Percentiles rank a stretch among this genome's conserved stretches.
These are phyloP conservation scores for Ophiostoma pallidulum DNA, from an alignment of 2,329 filamentous ascomycete species.

Conservation along the genomic window DNA sequence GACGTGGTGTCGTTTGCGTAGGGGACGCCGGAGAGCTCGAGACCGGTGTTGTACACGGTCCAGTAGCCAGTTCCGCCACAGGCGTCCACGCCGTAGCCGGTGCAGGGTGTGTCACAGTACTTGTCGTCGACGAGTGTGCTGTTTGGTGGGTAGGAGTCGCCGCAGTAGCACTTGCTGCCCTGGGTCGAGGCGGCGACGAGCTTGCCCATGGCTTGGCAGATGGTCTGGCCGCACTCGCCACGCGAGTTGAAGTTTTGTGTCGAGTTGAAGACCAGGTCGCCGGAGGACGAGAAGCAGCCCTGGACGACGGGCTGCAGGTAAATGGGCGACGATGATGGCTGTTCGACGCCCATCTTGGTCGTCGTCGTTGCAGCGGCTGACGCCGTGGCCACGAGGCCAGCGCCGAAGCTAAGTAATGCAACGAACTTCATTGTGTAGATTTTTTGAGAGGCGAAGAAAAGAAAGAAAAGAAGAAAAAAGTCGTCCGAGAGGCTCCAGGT, in stretches of 20 bases:
- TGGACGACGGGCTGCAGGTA: slow-evolving; percentile 33
- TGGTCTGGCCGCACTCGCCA: slow-evolving; percentile 31
- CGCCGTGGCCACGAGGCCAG: slow-evolving; percentile 10
- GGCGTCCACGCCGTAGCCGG: slow-evolving; percentile 49
- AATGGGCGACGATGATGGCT: slow-evolving; percentile 28
- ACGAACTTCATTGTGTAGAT: slow-evolving; percentile 12
- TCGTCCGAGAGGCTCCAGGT: no score
- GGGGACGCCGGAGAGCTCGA: slow-evolving; percentile 31
- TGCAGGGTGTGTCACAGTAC: slow-evolving; percentile 57
- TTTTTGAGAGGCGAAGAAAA: neutral
- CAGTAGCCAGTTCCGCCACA: slow-evolving; percentile 51
- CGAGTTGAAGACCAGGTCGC: slow-evolving; percentile 26
- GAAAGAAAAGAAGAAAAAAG: neutral
- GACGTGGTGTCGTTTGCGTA: slow-evolving; percentile 21
- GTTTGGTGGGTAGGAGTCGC: slow-evolving; percentile 54
- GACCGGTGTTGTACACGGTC: slow-evolving; percentile 43
- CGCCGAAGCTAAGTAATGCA: slow-evolving; percentile 14
- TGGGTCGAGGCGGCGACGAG: slow-evolving; percentile 54
- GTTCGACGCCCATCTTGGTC: slow-evolving; percentile 24
- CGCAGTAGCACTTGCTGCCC: slow-evolving; percentile 62
- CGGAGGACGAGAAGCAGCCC: slow-evolving; percentile 41
- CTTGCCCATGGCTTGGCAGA: slow-evolving; percentile 35
- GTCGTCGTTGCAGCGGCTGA: slow-evolving; percentile 8
- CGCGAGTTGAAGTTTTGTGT: slow-evolving; percentile 28
- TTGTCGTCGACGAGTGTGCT: slow-evolving; percentile 43